Base-by-base conservation (phyloP, 768 basidiomycete genomes). In the Amanita rubescens region DNA sequence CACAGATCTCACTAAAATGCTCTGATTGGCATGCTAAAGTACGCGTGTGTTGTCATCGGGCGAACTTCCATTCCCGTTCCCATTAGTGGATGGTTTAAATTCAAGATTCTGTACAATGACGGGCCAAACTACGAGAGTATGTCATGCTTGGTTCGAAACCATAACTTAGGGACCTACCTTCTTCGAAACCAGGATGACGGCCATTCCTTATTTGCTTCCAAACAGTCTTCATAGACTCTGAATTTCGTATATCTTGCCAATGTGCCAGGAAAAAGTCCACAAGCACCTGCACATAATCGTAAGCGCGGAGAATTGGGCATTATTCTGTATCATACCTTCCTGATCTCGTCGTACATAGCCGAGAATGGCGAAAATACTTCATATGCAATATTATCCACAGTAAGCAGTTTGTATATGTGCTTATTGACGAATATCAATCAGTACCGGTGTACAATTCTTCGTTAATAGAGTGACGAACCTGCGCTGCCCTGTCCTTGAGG, bases 361-460 rank as follows among this genome's bases (percentile, higher is more conserved):
- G 88, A 84, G 69, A 94, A 93, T 0, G 84, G 81, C 10, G 87
- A 89, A 63, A 94, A 94, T 34, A 87, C 83, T 64, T 94, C 91
- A 59, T 86, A 84, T 1, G 87, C 85, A 49, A 93, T 85, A 65
- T 92, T 94, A 12, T 86, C 79, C 11, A 87, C 79, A 0, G 82
- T 84, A 42, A 94, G 76, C 0, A 82, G 83, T 56, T 81, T 84
- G 57, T 82, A 71, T 42, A 94, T 93, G 64, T 92, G 85, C 80
- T 90, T 41, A 45, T 27, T 19, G 35, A 38, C 41, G 35, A 51
- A 5, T 25, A 24, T 59, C 15, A 59, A 44, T 32, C 24, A 32
- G 27, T 30, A n/a, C 27, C n/a, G 3, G 19, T 49, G n/a, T 30
- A 19, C 22, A 20, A 30, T n/a, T 17, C 9, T n/a, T 39, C 48